Evolutionary conservation across 768 basidiomycete species (phyloP).

Genomic region (Calocybe indica): DNA sequence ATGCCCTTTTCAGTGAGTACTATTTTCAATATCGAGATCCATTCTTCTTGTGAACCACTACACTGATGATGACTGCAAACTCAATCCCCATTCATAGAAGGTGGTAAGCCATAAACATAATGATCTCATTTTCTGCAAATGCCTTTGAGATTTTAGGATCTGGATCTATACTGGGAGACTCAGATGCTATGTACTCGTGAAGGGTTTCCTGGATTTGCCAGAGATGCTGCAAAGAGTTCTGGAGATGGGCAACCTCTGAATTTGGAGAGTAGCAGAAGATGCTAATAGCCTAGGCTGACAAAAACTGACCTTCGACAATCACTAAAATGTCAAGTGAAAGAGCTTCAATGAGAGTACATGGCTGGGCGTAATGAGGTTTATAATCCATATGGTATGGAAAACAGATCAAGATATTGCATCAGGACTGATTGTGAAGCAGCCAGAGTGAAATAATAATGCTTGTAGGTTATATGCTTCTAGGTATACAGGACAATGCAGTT

Average conservation of each 20-base stretch:
- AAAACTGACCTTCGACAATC: slow-evolving; percentile 60
- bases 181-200: slow-evolving; percentile 34
- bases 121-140: slow-evolving; percentile 62
- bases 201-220: slow-evolving; percentile 56
- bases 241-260: slow-evolving; percentile 70
- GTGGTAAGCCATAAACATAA: slow-evolving; percentile 47
- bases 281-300: background rate
- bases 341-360: slow-evolving; percentile 67
- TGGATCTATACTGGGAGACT: too few species aligned
- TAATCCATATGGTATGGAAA: slow-evolving; percentile 74
- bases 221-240: slow-evolving; percentile 63
- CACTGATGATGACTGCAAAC: too few species aligned
- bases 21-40: slow-evolving; percentile 61
- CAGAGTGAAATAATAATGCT: too few species aligned
- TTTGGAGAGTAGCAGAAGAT: background rate
- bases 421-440: slow-evolving; percentile 4
- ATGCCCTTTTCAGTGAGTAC: slow-evolving; percentile 62
- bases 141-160: slow-evolving; percentile 59
- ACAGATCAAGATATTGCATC: background rate
- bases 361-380: slow-evolving; percentile 61
- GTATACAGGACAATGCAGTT: background rate
- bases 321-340: slow-evolving; percentile 55
- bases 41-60: slow-evolving; percentile 76
- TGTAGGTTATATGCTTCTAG: too few species aligned
- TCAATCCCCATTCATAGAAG: background rate